Evolutionary conservation across 2,329 filamentous ascomycete species (phyloP), one percentile per base, ranked within the genome.

Genomic region (Trematosphaeria pertusa): DNA sequence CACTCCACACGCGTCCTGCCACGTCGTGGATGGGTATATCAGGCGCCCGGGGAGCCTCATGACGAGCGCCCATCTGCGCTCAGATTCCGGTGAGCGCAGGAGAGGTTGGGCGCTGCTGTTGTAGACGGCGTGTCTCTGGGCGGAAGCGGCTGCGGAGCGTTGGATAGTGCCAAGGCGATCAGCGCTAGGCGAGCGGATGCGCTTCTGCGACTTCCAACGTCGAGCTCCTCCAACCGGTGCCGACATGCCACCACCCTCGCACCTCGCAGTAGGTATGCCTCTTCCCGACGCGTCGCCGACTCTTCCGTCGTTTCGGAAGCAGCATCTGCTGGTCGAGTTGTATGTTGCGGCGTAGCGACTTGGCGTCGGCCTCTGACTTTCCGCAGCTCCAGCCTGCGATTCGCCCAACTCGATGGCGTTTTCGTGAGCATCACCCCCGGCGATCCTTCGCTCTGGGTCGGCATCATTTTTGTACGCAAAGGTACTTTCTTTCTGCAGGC

Each of bases 401-500:
- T 89, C 74, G 86, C 87, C 48, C 91, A 88, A 69, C 92, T 92
- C 2, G 85, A 90, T 46, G 93, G 94, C 42, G 81, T 97, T 52
- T 97, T 94, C 73, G 83, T 97, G 72, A 89, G 83, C 69, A 81
- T 96, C 49, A 89, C 88, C 20, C 89, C 90, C 0, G 88, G 88
- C 18, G 87, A 96, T 65, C 85, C 89, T 14, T 85, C 85, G 12
- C 76, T 91, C 37, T 97, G 93, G 93, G 87, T 87, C 22, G 92
- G 91, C n/a, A 88, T 96, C 15, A 79, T 97, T 20, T 97, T 97
- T 69, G 85, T 96, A 52, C 88, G 91, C 46, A 87, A 89, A 78
- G 93, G 93, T 94, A 77, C 57, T 53, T 48, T 40, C 37, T 45
- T 48, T 47, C 42, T 42, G 46, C 50, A 48, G 50, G 18, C n/a